Base-by-base conservation (phyloP, 2,329 filamentous ascomycete species). In the Ceratocystiopsis sp. region DNA sequence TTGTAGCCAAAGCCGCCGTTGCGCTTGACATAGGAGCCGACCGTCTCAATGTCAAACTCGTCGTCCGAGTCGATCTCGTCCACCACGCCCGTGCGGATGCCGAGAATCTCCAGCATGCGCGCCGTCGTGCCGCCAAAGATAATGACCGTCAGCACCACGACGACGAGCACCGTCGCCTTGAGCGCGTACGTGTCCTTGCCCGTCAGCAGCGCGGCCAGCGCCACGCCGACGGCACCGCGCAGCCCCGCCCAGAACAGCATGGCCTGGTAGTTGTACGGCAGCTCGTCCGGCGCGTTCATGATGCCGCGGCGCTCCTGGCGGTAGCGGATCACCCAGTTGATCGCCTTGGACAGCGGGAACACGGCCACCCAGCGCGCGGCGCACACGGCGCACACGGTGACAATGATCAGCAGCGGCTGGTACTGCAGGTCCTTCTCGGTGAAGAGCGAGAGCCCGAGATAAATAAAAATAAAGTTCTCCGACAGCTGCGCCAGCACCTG, bases 241-340 rank as follows among this genome's bases (percentile, higher is more conserved):
- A 98, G 70, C 21, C 91, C 91, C 15, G 91, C 91, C 91, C 91
- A 98, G 64, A 93, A 98, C n/a, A 98, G 75, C 91, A 98, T 96
- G n/a, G 83, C 86, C 61, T 96, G 91, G 61, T 96, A 94, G 52
- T 84, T 85, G 57, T 86, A 93, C 0, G 91, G 91, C 34, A 98
- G 66, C 59, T 96, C 91, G 50, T 96, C 89, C 15, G 76, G 75
- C 6, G 80, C 75, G 45, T 93, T 82, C 45, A 59, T 48, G 68
- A 71, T 54, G 19, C 86, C 86, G 43, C 79, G 73, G 40, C 84
- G 76, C 41, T 75, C 73, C 15, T 87, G 84, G 39, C 86, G 76
- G 57, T 94, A 94, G 45, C 83, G 76, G 52, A 93, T 85, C 55
- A 95, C 81, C 71, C 81, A 87, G 60, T 98, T 98, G 60, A 98